phyloP scores from a whole-genome alignment of 148 eudicot species.

The Limonium bicolor region DNA sequence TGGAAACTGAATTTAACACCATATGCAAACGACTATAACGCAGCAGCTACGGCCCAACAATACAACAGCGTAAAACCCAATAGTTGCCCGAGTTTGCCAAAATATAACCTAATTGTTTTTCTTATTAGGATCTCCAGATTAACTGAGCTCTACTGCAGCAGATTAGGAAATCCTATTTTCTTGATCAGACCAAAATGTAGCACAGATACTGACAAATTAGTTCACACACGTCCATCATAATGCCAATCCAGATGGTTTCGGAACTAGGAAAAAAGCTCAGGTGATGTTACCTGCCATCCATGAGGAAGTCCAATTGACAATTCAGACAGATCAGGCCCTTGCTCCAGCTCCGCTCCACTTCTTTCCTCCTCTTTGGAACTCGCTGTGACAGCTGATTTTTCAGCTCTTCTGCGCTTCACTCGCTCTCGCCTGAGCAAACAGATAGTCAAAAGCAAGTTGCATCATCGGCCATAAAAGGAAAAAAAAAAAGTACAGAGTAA shows the following conservation, averaged over 20 bases:
- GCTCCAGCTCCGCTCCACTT: constrained; percentile 25
- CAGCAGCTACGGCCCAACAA: too few relatives aligned
- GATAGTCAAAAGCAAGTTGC: constrained; percentile 9
- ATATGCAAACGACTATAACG: too few relatives aligned
- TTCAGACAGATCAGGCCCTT: constrained; percentile 63
- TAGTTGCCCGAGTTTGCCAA: too few relatives aligned
- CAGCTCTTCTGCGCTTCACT: constrained; percentile 83
- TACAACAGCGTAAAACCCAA: too few relatives aligned
- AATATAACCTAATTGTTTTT: too few relatives aligned
- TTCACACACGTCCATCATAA: background rate
- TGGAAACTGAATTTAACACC: too few relatives aligned
- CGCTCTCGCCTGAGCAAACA: constrained; percentile 66
- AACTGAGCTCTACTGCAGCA: too few relatives aligned
- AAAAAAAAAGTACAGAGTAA: constrained; percentile 9
- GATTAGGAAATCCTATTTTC: too few relatives aligned
- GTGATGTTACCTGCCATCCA: constrained; percentile 99
- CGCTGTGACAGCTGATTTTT: constrained; percentile 27
- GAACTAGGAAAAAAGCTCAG: too few relatives aligned
- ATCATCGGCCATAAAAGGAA: background rate
- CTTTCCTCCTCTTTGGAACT: constrained; percentile 35
- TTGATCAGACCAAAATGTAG: too few relatives aligned
- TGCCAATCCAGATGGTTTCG: background rate
- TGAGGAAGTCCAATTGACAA: constrained; percentile 63
- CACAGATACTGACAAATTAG: background rate
- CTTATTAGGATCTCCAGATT: too few relatives aligned